Evolutionary conservation across 1,139 yeast species (phyloP), one percentile per base, ranked within the genome.

Genomic region (Suhomyces chickasaworum): DNA sequence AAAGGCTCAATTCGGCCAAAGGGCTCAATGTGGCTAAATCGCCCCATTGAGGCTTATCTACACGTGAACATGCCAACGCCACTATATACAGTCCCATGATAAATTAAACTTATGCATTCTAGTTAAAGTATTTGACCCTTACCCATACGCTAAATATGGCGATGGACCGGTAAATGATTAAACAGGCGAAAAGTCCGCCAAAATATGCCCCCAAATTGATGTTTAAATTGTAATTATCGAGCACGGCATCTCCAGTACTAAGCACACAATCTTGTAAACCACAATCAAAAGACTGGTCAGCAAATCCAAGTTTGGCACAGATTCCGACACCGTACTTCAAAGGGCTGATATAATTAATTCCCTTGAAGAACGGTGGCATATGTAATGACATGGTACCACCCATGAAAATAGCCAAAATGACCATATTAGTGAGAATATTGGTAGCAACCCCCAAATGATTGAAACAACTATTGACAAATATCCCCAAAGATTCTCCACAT

Each of bases 231-330:
- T 74, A 75, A 37, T 63, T 64, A 17, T 63, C 56, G 43, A 75
- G 63, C 2, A 74, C 75, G 18, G 57, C 61, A 2, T 61, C 55
- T 1, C 80, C 80, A 1, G 75, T 59, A 22, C 55, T 50, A 40
- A 74, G 61, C 2, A 56, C 51, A 56, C 80, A 75, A 1, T 47
- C 53, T 4, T 49, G 58, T 10, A 48, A 32, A 3, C 55, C 59
- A 58, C 80, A 75, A 16, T 48, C 46, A 50, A 75, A 75, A 0
- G 35, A 38, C 52, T 71, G 75, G 32, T 59, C 63, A 41, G 55
- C 42, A 40, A 75, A 68, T 10, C 71, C 74, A 45, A 73, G 55
- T 49, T 69, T 68, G 12, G 75, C 73, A 54, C 71, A 63, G 12
- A 61, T 53, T 2, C 60, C 61, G 35, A 60, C 64, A 4, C 57